Evolutionary conservation across 78 protist genomes (phyloP).

Genomic region (slime mould (Dictyostelium discoideum)): DNA sequence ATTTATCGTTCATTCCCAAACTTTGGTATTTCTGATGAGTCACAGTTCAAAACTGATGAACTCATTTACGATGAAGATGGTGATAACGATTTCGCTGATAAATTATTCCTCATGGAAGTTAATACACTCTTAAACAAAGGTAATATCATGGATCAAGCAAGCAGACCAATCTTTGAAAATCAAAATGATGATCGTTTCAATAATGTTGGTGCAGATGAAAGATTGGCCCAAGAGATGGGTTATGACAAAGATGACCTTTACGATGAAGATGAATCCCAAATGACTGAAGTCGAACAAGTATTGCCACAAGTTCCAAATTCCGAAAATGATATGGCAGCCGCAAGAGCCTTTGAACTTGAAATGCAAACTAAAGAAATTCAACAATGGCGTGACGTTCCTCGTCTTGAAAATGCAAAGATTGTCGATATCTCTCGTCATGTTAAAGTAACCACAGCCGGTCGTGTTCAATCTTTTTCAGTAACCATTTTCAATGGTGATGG

Average conservation of each 20-base stretch:
- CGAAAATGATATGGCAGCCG: too few relatives aligned
- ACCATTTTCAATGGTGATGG: conserved; percentile 62
- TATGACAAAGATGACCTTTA: not conserved
- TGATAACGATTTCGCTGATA: not conserved
- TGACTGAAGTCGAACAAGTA: too few relatives aligned
- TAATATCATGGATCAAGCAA: not conserved
- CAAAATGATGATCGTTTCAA: not conserved
- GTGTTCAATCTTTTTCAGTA: conserved; percentile 36
- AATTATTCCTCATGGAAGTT: not conserved
- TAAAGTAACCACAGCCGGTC: conserved; percentile 65
- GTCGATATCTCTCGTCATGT: conserved; percentile 43
- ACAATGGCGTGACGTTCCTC: not conserved
- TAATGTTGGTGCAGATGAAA: not conserved
- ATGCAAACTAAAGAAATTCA: not conserved
- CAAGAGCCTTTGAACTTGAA: not conserved
- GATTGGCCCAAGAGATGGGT: not conserved
- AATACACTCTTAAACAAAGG: not conserved
- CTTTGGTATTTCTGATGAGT: not conserved
- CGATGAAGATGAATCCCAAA: not conserved
- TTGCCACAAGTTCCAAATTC: too few relatives aligned
- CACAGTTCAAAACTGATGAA: not conserved
- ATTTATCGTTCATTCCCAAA: not conserved
- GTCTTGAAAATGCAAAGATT: not conserved
- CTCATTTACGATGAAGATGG: not conserved
- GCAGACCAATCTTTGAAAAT: not conserved